Percentiles rank a stretch among this genome's conserved stretches.
Evolutionary conservation across 2,329 filamentous ascomycete species (phyloP).

Genomic region (Calycina herbarum): DNA sequence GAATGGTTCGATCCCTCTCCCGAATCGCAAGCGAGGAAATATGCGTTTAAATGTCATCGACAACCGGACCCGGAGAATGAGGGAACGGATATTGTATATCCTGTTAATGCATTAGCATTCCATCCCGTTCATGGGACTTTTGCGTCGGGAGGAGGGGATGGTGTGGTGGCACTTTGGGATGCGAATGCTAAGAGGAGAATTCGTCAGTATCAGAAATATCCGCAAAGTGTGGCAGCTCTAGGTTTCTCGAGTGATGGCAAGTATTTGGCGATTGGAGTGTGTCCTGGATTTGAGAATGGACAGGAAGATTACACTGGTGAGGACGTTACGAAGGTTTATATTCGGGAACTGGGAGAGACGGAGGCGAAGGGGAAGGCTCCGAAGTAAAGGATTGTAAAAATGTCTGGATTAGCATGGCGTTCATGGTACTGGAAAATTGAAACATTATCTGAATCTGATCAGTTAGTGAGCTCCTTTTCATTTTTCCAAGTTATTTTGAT

Average conservation of each 20-base stretch:
- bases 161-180: conserved; percentile 72
- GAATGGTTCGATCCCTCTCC: conserved; percentile 94
- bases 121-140: conserved; percentile 66
- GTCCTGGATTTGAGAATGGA: conserved; percentile 69
- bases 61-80: conserved; percentile 65
- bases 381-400: conserved; percentile 25
- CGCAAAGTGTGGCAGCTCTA: conserved; percentile 61
- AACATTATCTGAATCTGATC: no score
- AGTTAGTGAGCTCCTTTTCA: no score
- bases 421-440: neutral
- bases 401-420: conserved; percentile 14
- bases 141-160: conserved; percentile 71
- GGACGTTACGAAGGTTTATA: conserved; percentile 73
- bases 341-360: conserved; percentile 80
- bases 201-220: conserved; percentile 66
- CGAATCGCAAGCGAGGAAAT: conserved; percentile 88
- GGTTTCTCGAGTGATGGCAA: conserved; percentile 65
- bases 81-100: conserved; percentile 66
- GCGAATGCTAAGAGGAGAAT: conserved; percentile 70
- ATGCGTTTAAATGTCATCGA: conserved; percentile 98
- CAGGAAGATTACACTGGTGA: conserved; percentile 74
- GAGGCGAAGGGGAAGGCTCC: conserved; percentile 59
- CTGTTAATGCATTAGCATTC: conserved; percentile 70
- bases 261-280: conserved; percentile 64
- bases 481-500: no score